phyloP scores from a whole-genome alignment of 106 monocot species.

The Posidonia australis region DNA sequence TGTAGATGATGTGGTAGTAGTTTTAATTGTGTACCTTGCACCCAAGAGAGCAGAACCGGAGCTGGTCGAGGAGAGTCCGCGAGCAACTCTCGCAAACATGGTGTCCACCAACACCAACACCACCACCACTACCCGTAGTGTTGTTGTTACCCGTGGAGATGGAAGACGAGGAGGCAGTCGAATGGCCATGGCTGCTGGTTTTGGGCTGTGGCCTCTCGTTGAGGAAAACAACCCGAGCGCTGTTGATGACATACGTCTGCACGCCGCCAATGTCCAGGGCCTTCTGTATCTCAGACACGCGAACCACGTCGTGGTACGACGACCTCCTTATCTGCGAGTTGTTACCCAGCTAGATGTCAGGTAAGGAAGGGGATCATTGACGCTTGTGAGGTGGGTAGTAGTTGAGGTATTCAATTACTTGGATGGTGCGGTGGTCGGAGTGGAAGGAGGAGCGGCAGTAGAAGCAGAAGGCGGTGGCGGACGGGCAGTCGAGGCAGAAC shows the following conservation, averaged over 20 bases:
- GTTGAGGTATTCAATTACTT: constrained; percentile 22
- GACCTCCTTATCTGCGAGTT: constrained; percentile 71
- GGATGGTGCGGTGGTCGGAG: constrained; percentile 64
- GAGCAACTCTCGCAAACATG: constrained; percentile 76
- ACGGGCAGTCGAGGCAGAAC: constrained; percentile 58
- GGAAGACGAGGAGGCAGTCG: neutral
- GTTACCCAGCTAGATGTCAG: neutral
- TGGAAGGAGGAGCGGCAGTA: constrained; percentile 57
- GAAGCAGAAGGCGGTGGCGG: constrained; percentile 49
- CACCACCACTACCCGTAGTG: neutral
- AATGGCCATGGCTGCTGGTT: neutral
- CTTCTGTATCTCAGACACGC: constrained; percentile 69
- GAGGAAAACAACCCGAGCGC: constrained; percentile 71
- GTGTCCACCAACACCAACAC: too few species aligned
- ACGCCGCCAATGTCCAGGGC: constrained; percentile 60
- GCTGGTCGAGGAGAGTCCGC: constrained; percentile 66
- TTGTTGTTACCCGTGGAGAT: neutral
- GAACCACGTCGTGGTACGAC: constrained; percentile 88
- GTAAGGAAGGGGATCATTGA: neutral
- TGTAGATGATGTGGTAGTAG: neutral
- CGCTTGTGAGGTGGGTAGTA: neutral
- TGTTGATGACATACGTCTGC: constrained; percentile 96
- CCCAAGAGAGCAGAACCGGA: constrained; percentile 89
- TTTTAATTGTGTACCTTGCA: constrained; percentile 38
- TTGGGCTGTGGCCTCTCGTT: constrained; percentile 83